Evolutionary conservation across 192 early-diverging fungal species (phyloP).

Genomic region (Coemansia sp.): DNA sequence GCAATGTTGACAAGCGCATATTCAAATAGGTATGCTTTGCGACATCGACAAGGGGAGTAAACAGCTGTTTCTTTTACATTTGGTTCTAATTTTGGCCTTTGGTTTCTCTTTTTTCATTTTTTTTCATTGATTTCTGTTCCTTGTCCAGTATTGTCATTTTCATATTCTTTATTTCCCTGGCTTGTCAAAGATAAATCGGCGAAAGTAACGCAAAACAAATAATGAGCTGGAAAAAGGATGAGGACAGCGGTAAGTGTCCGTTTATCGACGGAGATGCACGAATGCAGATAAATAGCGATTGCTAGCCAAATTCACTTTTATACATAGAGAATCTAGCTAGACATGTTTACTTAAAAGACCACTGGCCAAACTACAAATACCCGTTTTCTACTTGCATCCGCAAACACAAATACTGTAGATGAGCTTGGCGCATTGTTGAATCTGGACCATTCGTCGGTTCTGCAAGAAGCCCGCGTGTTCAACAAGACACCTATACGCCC

Average conservation of each 20-base stretch:
- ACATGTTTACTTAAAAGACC: no score
- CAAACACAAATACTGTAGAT: conserved; percentile 39
- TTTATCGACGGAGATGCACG: not conserved
- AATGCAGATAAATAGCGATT: not conserved
- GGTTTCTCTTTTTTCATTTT: not conserved
- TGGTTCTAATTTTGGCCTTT: not conserved
- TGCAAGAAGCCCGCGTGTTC: conserved; percentile 96
- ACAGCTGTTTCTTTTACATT: not conserved
- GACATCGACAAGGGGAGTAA: not conserved
- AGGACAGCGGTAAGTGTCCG: conserved; percentile 44
- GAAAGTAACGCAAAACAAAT: conserved; percentile 4
- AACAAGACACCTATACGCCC: conserved; percentile 96
- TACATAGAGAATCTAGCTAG: no score
- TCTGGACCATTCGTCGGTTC: conserved; percentile 88
- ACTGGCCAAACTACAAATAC: not conserved
- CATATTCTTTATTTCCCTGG: not conserved
- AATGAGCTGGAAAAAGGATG: conserved; percentile 56
- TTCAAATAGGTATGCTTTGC: not conserved
- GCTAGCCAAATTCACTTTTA: not conserved
- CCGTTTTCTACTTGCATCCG: not conserved
- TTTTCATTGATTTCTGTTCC: conserved; percentile 2
- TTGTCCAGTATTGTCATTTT: not conserved
- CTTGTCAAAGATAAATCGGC: not conserved
- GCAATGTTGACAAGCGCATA: not conserved
- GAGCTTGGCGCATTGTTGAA: conserved; percentile 81